Percentiles rank a stretch among this genome's conserved stretches.
Evolutionary conservation across 129 eudicot species (phyloP).

Genomic region (Centella asiatica): DNA sequence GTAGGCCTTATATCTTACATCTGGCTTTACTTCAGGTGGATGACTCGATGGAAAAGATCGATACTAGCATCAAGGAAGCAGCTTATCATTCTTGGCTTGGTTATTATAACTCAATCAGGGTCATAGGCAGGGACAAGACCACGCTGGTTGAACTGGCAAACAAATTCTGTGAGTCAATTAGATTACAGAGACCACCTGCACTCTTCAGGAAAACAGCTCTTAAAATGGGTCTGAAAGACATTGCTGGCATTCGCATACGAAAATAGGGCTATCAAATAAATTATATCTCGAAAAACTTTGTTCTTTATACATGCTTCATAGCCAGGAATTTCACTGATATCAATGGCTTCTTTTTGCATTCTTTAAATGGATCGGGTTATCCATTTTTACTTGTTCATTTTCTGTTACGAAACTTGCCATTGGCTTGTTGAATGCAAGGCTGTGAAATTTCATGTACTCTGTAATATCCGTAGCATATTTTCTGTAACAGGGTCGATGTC

Average conservation of each 20-base stretch:
- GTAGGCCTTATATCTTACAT: not conserved
- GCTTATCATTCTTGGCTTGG: slow-evolving; percentile 97
- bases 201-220: slow-evolving; percentile 73
- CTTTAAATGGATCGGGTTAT: too few species aligned
- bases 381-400: too few species aligned
- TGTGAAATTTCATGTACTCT: too few species aligned
- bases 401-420: too few species aligned
- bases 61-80: slow-evolving; percentile 75
- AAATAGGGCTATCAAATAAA: slow-evolving; percentile 24
- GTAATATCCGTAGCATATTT: too few species aligned
- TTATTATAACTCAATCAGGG: slow-evolving; percentile 71
- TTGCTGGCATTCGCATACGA: slow-evolving; percentile 66
- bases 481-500: too few species aligned
- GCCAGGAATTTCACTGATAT: not conserved
- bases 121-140: slow-evolving; percentile 79
- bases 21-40: slow-evolving; percentile 43
- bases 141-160: slow-evolving; percentile 69
- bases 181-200: slow-evolving; percentile 67
- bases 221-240: slow-evolving; percentile 81
- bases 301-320: not conserved
- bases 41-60: slow-evolving; percentile 59
- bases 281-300: not conserved
- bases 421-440: too few species aligned
- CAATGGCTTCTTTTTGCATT: too few species aligned
- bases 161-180: slow-evolving; percentile 58